These are phyloP conservation scores for Suillus spraguei DNA, from an alignment of 768 basidiomycete species.

Conservation along the genomic window DNA sequence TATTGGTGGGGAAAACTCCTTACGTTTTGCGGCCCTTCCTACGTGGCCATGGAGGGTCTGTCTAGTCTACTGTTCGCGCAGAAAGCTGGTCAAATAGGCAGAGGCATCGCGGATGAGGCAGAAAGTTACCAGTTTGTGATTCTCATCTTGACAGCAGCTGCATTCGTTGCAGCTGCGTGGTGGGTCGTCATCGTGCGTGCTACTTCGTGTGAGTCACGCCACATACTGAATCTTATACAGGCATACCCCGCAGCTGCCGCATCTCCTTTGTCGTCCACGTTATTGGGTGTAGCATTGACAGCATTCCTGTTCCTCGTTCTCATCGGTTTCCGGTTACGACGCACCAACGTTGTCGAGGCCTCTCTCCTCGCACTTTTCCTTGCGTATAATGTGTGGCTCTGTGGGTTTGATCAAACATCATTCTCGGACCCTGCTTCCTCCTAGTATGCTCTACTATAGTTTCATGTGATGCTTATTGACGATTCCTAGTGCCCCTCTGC, in stretches of 20 bases:
- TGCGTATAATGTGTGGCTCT: constrained; percentile 90
- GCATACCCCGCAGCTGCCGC: constrained; percentile 82
- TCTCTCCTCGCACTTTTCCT: constrained; percentile 86
- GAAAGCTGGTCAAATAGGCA: constrained; percentile 77
- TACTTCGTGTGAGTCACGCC: not conserved
- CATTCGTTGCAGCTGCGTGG: constrained; percentile 83
- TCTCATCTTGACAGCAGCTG: constrained; percentile 73
- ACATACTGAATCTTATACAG: constrained; percentile 35
- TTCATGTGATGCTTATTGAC: constrained; percentile 13
- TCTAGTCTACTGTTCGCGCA: constrained; percentile 84
- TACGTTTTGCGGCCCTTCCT: constrained; percentile 72
- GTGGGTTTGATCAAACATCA: constrained; percentile 76
- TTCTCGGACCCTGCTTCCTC: constrained; percentile 74
- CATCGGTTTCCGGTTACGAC: constrained; percentile 86
- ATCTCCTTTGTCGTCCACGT: constrained; percentile 84
- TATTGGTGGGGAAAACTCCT: constrained; percentile 75
- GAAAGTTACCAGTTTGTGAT: constrained; percentile 79
- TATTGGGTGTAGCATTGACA: constrained; percentile 86
- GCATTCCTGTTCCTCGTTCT: constrained; percentile 88
- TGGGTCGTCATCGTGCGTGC: constrained; percentile 80
- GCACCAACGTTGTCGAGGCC: constrained; percentile 93
- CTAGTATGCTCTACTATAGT: constrained; percentile 54
- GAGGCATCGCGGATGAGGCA: constrained; percentile 68
- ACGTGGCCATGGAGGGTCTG: constrained; percentile 82
- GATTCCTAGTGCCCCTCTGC: constrained; percentile 61